Conservation (phyloP, 441 rosid species). For the Corymbia citriodora region DNA sequence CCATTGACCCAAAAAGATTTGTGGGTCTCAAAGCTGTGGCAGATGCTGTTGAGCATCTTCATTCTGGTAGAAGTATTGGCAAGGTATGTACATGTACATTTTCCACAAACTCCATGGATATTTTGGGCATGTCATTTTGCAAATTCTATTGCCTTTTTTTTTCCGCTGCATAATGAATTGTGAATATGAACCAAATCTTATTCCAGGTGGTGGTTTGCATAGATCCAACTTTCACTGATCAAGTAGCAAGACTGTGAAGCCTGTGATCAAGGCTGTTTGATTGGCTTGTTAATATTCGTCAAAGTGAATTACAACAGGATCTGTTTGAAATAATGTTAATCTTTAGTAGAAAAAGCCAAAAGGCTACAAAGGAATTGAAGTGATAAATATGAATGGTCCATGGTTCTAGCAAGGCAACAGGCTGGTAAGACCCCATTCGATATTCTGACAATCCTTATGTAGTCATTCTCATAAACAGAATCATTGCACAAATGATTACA, state of each 20-base stretch:
- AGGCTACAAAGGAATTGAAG: not conserved
- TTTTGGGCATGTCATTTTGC: not conserved
- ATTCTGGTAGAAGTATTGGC: slow-evolving; percentile 94
- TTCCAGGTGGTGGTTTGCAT: slow-evolving; percentile 82
- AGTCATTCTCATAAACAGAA: not conserved
- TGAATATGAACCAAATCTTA: not conserved
- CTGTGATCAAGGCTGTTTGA: not conserved
- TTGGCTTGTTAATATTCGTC: not conserved
- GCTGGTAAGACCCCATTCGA: not conserved
- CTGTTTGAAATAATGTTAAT: not conserved
- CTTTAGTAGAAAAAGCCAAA: not conserved
- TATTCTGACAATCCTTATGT: not conserved
- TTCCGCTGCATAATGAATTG: not conserved
- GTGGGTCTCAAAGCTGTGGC: slow-evolving; percentile 63
- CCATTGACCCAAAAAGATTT: slow-evolving; percentile 70
- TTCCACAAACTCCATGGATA: not conserved
- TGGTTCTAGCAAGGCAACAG: not conserved
- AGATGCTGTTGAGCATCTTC: slow-evolving; percentile 96
- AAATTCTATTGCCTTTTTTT: not conserved
- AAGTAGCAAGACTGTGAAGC: slow-evolving; percentile 44
- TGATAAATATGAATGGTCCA: not conserved
- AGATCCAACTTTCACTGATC: slow-evolving; percentile 55
- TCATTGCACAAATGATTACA: not conserved
- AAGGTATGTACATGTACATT: slow-evolving; percentile 44
- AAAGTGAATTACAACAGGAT: not conserved